A percentile compares a stretch with the other conserved stretches of the same genome.
These are phyloP conservation scores for Tricholoma sp. DNA, from an alignment of 768 basidiomycete genomes.

Conservation along the genomic window DNA sequence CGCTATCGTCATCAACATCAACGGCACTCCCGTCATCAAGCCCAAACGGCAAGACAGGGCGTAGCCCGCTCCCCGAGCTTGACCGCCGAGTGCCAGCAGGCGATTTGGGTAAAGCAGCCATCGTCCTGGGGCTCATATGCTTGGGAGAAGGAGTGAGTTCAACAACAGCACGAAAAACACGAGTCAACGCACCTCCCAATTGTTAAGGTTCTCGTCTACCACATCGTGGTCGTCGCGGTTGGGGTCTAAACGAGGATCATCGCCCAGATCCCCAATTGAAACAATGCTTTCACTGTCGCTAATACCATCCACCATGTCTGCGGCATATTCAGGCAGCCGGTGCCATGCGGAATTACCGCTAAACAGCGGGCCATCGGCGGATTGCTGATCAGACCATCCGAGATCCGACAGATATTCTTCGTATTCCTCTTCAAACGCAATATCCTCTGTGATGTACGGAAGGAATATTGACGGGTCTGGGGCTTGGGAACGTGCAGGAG, in stretches of 20 bases:
- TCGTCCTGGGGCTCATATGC: slow-evolving; percentile 96
- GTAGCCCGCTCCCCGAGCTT: slow-evolving; percentile 77
- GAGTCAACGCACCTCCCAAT: slow-evolving; percentile 79
- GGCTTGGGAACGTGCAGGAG: slow-evolving; percentile 83
- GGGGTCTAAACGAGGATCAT: slow-evolving; percentile 64
- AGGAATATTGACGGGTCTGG: slow-evolving; percentile 80
- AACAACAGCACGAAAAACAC: slow-evolving; percentile 1
- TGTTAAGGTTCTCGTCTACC: slow-evolving; percentile 80
- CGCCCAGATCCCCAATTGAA: slow-evolving; percentile 83
- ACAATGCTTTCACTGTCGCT: slow-evolving; percentile 94
- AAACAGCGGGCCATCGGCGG: slow-evolving; percentile 37
- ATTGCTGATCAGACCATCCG: slow-evolving; percentile 61
- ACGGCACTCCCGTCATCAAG: slow-evolving; percentile 74
- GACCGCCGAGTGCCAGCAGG: slow-evolving; percentile 79
- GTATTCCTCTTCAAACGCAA: slow-evolving; percentile 94
- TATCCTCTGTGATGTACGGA: slow-evolving; percentile 89
- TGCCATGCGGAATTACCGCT: slow-evolving; percentile 69
- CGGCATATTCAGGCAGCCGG: slow-evolving; percentile 70
- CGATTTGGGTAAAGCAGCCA: slow-evolving; percentile 89
- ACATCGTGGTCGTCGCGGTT: slow-evolving; percentile 58
- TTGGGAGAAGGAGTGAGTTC: slow-evolving; percentile 24
- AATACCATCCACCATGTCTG: slow-evolving; percentile 80
- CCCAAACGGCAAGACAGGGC: slow-evolving; percentile 72
- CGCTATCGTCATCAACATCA: slow-evolving; percentile 68
- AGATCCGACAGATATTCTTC: slow-evolving; percentile 93